These are phyloP conservation scores for Mixia osmundae DNA, from an alignment of 1,284 basidiomycete genomes.

Conservation along the genomic window DNA sequence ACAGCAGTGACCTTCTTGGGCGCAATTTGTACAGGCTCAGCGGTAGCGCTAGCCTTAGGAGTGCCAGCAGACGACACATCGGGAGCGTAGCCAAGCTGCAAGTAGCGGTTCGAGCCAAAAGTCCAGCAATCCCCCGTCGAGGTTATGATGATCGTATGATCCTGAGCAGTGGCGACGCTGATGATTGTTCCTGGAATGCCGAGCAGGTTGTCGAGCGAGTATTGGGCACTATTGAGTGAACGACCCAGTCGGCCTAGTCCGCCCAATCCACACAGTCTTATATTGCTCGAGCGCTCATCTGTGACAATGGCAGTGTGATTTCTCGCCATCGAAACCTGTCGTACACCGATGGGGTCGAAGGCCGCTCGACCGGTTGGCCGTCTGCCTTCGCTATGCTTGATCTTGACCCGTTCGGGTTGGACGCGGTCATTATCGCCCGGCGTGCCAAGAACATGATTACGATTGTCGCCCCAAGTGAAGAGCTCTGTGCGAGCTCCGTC, in stretches of 20 bases:
- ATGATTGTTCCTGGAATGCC: conserved; percentile 34
- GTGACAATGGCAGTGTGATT: conserved; percentile 62
- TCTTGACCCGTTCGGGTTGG: conserved; percentile 52
- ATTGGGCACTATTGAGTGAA: conserved; percentile 41
- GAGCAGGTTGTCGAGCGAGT: conserved; percentile 37
- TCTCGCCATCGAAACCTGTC: conserved; percentile 50
- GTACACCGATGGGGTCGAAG: conserved; percentile 38
- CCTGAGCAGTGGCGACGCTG: conserved; percentile 63
- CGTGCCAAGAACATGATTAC: conserved; percentile 39
- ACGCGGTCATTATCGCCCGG: conserved; percentile 55
- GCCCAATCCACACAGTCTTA: conserved; percentile 66
- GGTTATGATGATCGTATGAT: conserved; percentile 76
- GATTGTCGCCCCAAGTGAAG: conserved; percentile 78
- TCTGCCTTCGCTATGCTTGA: conserved; percentile 25
- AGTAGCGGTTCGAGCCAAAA: conserved; percentile 45
- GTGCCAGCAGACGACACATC: conserved; percentile 29
- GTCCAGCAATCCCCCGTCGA: conserved; percentile 56
- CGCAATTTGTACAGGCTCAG: conserved; percentile 42
- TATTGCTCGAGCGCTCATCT: conserved; percentile 42
- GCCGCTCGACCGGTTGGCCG: conserved; percentile 19
- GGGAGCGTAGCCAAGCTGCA: conserved; percentile 67
- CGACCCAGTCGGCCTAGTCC: conserved; percentile 39
- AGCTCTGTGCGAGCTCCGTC: conserved; percentile 42
- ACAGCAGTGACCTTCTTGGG: conserved; percentile 54
- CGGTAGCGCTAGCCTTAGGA: background rate